phyloP scores from a whole-genome alignment of 2,329 filamentous ascomycete species.

The Leptographium radiaticola region DNA sequence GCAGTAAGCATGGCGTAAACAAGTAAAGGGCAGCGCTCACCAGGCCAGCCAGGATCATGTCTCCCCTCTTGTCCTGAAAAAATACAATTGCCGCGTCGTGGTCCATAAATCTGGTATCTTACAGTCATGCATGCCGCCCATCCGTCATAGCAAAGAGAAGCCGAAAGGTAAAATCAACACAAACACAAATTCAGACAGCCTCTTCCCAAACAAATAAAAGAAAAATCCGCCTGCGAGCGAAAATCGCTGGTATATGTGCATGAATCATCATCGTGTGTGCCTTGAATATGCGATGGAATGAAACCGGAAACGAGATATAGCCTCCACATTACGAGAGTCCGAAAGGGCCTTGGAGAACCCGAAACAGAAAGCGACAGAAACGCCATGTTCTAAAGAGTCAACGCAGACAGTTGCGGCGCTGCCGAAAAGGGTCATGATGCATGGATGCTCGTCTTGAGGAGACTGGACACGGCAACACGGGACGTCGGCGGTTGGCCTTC shows the following conservation, averaged over 20 bases:
- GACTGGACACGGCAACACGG: conserved; percentile 1
- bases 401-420: no score
- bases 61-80: neutral
- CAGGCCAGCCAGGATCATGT: no score
- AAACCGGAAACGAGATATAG: neutral
- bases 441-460: neutral
- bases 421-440: neutral
- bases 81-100: no score
- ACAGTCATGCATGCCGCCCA: neutral
- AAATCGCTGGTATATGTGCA: neutral
- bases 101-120: no score
- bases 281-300: neutral
- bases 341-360: neutral
- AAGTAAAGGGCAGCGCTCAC: no score
- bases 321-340: neutral
- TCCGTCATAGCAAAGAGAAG: neutral
- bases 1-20: no score
- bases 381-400: no score
- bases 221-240: neutral
- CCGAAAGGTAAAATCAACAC: neutral
- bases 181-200: neutral
- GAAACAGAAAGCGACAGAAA: neutral
- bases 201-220: neutral
- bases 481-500: neutral
- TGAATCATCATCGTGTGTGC: neutral